Base-by-base conservation (phyloP, 2,329 filamentous ascomycete genomes). In the Ophiostoma ips region DNA sequence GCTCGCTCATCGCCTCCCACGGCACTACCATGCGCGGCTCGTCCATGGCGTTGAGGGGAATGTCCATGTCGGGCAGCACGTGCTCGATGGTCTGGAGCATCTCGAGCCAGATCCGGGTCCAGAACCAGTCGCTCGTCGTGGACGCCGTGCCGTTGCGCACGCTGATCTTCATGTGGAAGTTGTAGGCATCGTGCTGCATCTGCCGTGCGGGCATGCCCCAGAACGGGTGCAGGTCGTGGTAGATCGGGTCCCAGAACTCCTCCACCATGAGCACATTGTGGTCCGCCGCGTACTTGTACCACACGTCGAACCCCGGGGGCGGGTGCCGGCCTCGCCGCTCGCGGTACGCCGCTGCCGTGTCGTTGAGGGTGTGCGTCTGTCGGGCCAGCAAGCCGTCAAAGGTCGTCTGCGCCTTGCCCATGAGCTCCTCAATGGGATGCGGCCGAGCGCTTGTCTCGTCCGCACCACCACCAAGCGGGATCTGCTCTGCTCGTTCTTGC, bases 1-100 rank as follows among this genome's bases (percentile, higher is more conserved):
- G 71, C 1, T 62, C 61, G 24, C 75, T 64, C 47, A 84, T 73
- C 6, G 77, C 71, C 58, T 84, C 79, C 71, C 73, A 82, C 3
- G 79, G 73, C 2, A 77, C 75, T 12, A 83, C 71, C 9, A 84
- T 58, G 24, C 80, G 69, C 36, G 80, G 80, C 59, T 84, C 79
- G 56, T 84, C 81, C 71, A 83, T 77, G 31, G 74, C 69, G 55
- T 84, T 84, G 52, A 83, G 68, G 0, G 80, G 72, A 52, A 84
- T 70, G 53, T 83, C 79, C 73, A 84, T 79, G 57, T 84, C 79
- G 2, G 80, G 80, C 15, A 84, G 64, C 49, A 75, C 53, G 36
- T 72, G 64, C 54, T 74, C 69, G n/a, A 79, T 68, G 0, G 70
- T 69, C 51, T 69, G 64, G 57, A 76, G 66, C 65, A 79, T 65